A percentile compares a stretch with the other conserved stretches of the same genome.
Evolutionary conservation across 495 filamentous ascomycete species (phyloP).

Genomic region (Xylaria acuta): DNA sequence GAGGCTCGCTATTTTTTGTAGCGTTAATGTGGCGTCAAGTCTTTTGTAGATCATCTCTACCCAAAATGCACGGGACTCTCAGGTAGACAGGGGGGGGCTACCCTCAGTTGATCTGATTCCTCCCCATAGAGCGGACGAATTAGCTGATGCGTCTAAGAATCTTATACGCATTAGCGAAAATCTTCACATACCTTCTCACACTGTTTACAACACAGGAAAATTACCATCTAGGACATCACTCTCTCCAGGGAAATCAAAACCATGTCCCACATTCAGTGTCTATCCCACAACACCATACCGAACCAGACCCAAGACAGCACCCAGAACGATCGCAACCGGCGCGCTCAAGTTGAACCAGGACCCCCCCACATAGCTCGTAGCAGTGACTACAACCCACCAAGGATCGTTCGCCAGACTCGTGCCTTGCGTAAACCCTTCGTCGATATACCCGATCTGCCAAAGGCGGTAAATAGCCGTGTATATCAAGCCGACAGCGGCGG

Average conservation of each 20-base stretch:
- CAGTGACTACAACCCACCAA: constrained; percentile 77
- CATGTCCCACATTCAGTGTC: constrained; percentile 15
- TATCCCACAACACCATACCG: constrained; percentile 64
- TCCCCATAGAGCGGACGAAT: too few species aligned
- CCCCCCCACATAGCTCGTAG: constrained; percentile 67
- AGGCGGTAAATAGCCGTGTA: constrained; percentile 88
- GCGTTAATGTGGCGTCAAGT: too few species aligned
- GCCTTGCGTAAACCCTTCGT: constrained; percentile 58
- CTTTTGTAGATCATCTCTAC: too few species aligned
- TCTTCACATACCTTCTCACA: background rate
- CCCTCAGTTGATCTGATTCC: too few species aligned
- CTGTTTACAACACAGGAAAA: background rate
- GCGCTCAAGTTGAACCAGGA: constrained; percentile 67
- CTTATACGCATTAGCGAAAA: too few species aligned
- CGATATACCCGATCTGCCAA: constrained; percentile 77
- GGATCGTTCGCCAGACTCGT: constrained; percentile 67
- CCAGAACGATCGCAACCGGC: constrained; percentile 68
- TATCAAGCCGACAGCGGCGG: constrained; percentile 77
- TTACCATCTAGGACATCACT: background rate
- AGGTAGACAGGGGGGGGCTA: too few species aligned
- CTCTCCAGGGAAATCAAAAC: background rate
- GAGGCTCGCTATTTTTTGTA: too few species aligned
- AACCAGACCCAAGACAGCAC: constrained; percentile 67
- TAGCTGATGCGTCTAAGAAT: too few species aligned
- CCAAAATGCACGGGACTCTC: too few species aligned